A percentile compares a stretch with the other conserved stretches of the same genome.
phyloP scores from a whole-genome alignment of 2,329 filamentous ascomycete genomes.

The Scortechinia acanthostroma region DNA sequence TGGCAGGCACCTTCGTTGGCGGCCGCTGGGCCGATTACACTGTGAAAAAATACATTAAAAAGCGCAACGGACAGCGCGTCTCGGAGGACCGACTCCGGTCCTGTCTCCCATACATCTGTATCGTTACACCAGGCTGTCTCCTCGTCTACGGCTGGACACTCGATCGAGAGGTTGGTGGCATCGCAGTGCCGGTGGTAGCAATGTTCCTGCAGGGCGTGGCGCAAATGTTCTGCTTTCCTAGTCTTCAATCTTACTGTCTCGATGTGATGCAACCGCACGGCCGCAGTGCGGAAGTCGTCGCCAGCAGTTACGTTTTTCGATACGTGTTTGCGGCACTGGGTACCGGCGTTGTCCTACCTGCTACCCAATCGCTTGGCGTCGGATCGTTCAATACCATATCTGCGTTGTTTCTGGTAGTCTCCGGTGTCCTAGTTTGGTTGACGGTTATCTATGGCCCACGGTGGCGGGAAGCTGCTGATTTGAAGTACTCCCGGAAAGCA shows the following conservation, averaged over 20 bases:
- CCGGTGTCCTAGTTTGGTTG: slow-evolving; percentile 37
- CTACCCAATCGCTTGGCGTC: slow-evolving; percentile 67
- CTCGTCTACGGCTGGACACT: slow-evolving; percentile 60
- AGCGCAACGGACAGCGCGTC: slow-evolving; percentile 44
- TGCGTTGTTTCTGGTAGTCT: slow-evolving; percentile 50
- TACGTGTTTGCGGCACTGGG: slow-evolving; percentile 70
- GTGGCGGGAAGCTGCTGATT: background rate
- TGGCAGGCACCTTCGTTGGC: slow-evolving; percentile 59
- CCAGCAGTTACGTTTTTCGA: slow-evolving; percentile 72
- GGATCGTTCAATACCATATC: slow-evolving; percentile 76
- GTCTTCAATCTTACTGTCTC: slow-evolving; percentile 69
- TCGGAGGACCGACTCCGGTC: slow-evolving; percentile 65
- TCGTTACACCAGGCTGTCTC: slow-evolving; percentile 57
- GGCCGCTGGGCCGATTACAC: slow-evolving; percentile 62
- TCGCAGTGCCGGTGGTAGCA: slow-evolving; percentile 48
- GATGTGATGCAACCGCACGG: slow-evolving; percentile 68
- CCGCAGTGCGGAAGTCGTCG: slow-evolving; percentile 66
- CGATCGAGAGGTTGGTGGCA: slow-evolving; percentile 26
- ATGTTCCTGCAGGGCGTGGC: slow-evolving; percentile 66
- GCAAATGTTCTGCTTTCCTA: slow-evolving; percentile 64
- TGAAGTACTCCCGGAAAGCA: background rate
- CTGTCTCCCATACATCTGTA: slow-evolving; percentile 48
- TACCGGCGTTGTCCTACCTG: slow-evolving; percentile 67
- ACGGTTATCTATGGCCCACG: background rate
- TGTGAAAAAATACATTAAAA: slow-evolving; percentile 52